A percentile compares a stretch with the other conserved stretches of the same genome.
Conservation (phyloP, 2,329 filamentous ascomycete species). For the Sclerotiophoma versabilis region DNA sequence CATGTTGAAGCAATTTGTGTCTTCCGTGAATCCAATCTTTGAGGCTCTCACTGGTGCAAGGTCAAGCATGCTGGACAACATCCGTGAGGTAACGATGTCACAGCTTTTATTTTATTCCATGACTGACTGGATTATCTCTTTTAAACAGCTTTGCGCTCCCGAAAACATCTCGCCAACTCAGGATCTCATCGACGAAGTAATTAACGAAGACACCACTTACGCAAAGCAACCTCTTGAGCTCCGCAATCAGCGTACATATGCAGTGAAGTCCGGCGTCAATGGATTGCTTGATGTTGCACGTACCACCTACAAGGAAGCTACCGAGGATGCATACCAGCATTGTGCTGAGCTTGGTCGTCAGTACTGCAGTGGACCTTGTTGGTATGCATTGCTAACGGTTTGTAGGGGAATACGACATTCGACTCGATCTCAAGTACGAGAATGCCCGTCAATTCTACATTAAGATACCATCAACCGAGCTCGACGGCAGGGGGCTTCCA, state of each 20-base stretch:
- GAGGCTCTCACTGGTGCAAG: conserved; percentile 70
- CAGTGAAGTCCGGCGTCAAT: conserved; percentile 84
- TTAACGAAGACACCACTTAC: conserved; percentile 83
- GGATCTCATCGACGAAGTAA: conserved; percentile 69
- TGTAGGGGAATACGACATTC: conserved; percentile 61
- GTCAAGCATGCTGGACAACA: conserved; percentile 69
- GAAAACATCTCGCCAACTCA: conserved; percentile 67
- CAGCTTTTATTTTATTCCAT: not conserved
- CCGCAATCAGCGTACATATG: conserved; percentile 88
- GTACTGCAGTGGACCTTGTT: conserved; percentile 14
- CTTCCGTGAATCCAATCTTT: conserved; percentile 70
- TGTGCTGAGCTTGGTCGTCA: conserved; percentile 71
- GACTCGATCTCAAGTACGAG: conserved; percentile 76
- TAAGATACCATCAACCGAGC: conserved; percentile 66
- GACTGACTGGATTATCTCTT: not conserved
- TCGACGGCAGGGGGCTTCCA: conserved; percentile 68
- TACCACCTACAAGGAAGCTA: conserved; percentile 88
- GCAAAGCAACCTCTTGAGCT: conserved; percentile 82
- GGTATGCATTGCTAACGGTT: conserved; percentile 10
- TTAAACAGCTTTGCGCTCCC: conserved; percentile 72
- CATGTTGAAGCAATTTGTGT: conserved; percentile 82
- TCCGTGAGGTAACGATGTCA: conserved; percentile 62
- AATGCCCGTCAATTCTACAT: conserved; percentile 81
- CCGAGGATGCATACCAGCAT: conserved; percentile 76
- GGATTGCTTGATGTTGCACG: conserved; percentile 87